Conservation (phyloP, 1,284 basidiomycete species). For the Mycena sp. region DNA sequence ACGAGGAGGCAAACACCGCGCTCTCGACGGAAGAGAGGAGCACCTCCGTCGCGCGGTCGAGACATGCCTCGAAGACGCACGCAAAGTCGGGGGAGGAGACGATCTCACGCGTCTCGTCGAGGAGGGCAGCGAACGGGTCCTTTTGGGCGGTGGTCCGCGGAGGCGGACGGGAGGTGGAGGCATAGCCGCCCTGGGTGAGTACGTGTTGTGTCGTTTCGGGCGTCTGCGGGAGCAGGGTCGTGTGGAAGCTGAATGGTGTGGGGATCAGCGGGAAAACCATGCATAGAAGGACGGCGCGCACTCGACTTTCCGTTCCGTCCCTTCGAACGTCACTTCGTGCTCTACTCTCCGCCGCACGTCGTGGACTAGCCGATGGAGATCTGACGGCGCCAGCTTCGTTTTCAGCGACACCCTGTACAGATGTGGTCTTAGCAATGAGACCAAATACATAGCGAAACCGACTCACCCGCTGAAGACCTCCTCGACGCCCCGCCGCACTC, state of each 20-base stretch:
- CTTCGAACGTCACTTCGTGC: slow-evolving; percentile 72
- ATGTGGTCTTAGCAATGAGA: neutral
- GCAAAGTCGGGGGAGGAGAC: slow-evolving; percentile 77
- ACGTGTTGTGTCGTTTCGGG: slow-evolving; percentile 74
- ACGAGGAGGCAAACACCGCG: slow-evolving; percentile 48
- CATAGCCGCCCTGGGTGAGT: slow-evolving; percentile 70
- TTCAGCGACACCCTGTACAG: slow-evolving; percentile 78
- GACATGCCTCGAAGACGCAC: slow-evolving; percentile 69
- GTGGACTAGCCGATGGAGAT: slow-evolving; percentile 72
- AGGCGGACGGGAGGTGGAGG: slow-evolving; percentile 34
- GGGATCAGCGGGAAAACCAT: neutral
- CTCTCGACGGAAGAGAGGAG: slow-evolving; percentile 37
- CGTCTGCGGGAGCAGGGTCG: slow-evolving; percentile 77
- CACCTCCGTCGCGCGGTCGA: slow-evolving; percentile 72
- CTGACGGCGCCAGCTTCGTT: slow-evolving; percentile 70
- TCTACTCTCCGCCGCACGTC: slow-evolving; percentile 82
- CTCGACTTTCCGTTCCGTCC: slow-evolving; percentile 65
- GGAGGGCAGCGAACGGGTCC: slow-evolving; percentile 64
- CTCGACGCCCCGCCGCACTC: slow-evolving; percentile 79
- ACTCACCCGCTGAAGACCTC: slow-evolving; percentile 82
- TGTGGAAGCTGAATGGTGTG: slow-evolving; percentile 66
- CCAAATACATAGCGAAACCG: neutral
- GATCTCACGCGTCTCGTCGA: slow-evolving; percentile 74
- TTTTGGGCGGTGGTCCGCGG: slow-evolving; percentile 25
- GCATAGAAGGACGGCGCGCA: slow-evolving; percentile 39